Percentiles rank a stretch among this genome's conserved stretches.
These are phyloP conservation scores for Scleromitrula shiraiana DNA, from an alignment of 2,329 filamentous ascomycete species.

Conservation along the genomic window DNA sequence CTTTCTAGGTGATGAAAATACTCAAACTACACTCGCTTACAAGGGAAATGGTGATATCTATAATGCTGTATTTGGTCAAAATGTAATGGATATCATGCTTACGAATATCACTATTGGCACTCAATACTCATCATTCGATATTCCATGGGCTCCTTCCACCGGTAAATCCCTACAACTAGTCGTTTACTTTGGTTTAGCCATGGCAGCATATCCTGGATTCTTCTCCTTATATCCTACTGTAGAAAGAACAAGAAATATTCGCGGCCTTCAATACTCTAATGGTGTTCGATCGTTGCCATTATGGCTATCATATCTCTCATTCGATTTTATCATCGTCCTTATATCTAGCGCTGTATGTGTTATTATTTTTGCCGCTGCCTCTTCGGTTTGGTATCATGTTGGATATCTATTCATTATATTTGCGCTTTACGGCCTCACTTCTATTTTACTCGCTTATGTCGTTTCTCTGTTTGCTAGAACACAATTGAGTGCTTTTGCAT, in stretches of 20 bases:
- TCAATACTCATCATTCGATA: conserved; percentile 67
- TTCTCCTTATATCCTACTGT: conserved; percentile 84
- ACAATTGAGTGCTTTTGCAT: conserved; percentile 77
- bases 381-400: conserved; percentile 67
- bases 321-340: conserved; percentile 72
- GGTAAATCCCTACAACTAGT: conserved; percentile 72
- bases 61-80: conserved; percentile 54
- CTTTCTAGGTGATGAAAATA: conserved; percentile 58
- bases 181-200: conserved; percentile 72
- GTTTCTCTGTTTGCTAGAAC: conserved; percentile 72
- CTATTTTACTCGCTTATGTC: conserved; percentile 69
- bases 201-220: conserved; percentile 74
- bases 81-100: conserved; percentile 57
- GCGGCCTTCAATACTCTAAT: conserved; percentile 84
- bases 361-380: conserved; percentile 57
- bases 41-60: conserved; percentile 52
- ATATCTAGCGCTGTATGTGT: conserved; percentile 57
- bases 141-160: conserved; percentile 59
- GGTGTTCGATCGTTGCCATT: conserved; percentile 74
- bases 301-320: conserved; percentile 74
- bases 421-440: conserved; percentile 70
- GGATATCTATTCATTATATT: conserved; percentile 78
- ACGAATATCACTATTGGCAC: conserved; percentile 62
- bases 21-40: conserved; percentile 62
- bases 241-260: conserved; percentile 70